Percentiles rank a stretch among this genome's conserved stretches.
These are phyloP conservation scores for Clarireedia sp. DNA, from an alignment of 2,329 filamentous ascomycete genomes.

Conservation along the genomic window DNA sequence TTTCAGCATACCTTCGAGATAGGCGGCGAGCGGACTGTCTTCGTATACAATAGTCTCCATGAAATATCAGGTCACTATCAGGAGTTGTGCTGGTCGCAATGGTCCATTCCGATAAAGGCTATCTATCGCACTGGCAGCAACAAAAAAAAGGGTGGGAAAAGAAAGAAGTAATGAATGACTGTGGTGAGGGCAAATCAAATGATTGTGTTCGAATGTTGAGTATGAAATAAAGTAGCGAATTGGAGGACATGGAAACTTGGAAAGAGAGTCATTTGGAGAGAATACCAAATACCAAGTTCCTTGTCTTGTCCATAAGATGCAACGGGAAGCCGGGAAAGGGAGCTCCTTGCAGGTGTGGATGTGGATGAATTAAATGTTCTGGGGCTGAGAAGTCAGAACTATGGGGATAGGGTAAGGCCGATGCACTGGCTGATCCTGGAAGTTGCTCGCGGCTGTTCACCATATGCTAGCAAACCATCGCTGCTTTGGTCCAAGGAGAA, in stretches of 20 bases:
- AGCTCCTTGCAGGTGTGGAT: no score
- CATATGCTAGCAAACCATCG: no score
- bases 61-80: slow-evolving; percentile 15
- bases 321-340: not conserved
- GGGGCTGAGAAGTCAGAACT: no score
- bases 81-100: slow-evolving; percentile 11
- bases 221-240: not conserved
- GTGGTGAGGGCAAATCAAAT: not conserved
- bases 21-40: slow-evolving; percentile 79
- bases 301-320: not conserved
- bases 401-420: no score
- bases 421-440: no score
- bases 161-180: not conserved
- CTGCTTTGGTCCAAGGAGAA: no score
- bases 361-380: no score
- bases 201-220: not conserved
- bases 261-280: not conserved
- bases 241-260: not conserved
- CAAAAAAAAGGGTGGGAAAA: not conserved
- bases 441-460: no score
- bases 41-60: slow-evolving; percentile 89
- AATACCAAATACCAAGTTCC: not conserved
- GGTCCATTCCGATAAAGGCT: slow-evolving; percentile 18
- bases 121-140: not conserved
- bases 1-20: slow-evolving; percentile 66